phyloP scores from a whole-genome alignment of 225 moss, liverwort and hornwort genomes.

The Pseudisothecium myosuroides region DNA sequence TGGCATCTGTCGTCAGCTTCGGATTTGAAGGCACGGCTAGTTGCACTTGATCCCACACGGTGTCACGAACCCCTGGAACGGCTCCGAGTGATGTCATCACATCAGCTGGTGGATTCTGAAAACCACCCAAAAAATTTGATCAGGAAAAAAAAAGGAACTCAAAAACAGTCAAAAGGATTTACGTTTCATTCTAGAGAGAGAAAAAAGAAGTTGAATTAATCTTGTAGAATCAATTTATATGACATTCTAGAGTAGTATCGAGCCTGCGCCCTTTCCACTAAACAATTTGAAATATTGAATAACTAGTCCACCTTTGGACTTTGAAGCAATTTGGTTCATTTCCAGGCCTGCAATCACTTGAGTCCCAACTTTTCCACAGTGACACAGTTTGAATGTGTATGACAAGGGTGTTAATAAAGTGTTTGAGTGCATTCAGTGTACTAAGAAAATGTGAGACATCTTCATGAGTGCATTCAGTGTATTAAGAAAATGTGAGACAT shows the following conservation, averaged over 20 bases:
- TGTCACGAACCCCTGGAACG: slow-evolving; percentile 20
- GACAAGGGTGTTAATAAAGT: too few relatives aligned
- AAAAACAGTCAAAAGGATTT: background rate
- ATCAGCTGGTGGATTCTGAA: background rate
- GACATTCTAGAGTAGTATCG: background rate
- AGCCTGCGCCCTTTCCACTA: background rate
- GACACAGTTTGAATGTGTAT: background rate
- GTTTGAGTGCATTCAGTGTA: background rate
- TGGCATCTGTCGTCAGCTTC: slow-evolving; percentile 19
- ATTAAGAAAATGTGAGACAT: too few relatives aligned
- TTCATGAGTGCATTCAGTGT: background rate
- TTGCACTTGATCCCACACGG: slow-evolving; percentile 22
- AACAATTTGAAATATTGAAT: background rate
- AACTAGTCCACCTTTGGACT: too few relatives aligned
- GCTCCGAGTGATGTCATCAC: background rate
- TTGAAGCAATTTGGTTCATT: background rate
- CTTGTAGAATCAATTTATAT: background rate
- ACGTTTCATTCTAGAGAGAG: background rate
- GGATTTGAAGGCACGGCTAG: slow-evolving; percentile 12
- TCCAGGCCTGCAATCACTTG: background rate
- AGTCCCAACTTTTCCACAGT: too few relatives aligned
- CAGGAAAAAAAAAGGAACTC: background rate
- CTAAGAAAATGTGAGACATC: too few relatives aligned
- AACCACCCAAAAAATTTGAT: background rate
- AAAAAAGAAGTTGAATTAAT: background rate